Evolutionary conservation across 768 basidiomycete genomes (phyloP), one percentile per base, ranked within the genome.

Genomic region (Amanita phalloides): DNA sequence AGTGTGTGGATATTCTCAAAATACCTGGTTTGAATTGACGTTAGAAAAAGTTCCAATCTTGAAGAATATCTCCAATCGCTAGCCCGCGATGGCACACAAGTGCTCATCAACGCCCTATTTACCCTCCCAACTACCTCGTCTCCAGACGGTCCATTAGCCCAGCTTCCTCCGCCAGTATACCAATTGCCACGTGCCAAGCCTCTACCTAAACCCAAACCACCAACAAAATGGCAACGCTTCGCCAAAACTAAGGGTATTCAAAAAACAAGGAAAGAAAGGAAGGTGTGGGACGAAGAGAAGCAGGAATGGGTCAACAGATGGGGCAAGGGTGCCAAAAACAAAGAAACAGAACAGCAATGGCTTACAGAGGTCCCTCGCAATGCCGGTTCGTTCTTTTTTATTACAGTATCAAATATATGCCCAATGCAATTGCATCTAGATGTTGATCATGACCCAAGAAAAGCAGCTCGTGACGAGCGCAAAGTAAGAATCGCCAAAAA

Each of bases 171-270:
- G 1, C 86, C 90, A 2, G 78, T 74, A 1, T 89, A 86, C 25
- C 71, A 73, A 44, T 78, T 98, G 1, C 96, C 96, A 0, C 80
- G 96, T 21, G 78, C 92, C 28, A 98, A 99, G 64, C 90, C 89
- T 0, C 73, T 98, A 2, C 96, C 94, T 0, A 94, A 92, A 61
- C 86, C 88, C 2, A 96, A 95, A 68, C 84, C 86, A 7, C 81
- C 76, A 32, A 98, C 95, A 6, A 98, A 96, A 67, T 99, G 96
- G 96, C 90, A 98, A 71, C 75, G 79, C 51, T 99, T 98, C 61
- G 95, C 95, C 4, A 81, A 83, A 44, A 84, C 89, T 35, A 97
- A 96, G 71, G 96, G 96, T 35, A 98, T 98, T 61, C 80, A 81
- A 61, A 81, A 96, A 60, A 79, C 71, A 61, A 76, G 70, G 45